Conservation (phyloP, 345 rosid genomes). For the Bruguiera gymnorhiza region DNA sequence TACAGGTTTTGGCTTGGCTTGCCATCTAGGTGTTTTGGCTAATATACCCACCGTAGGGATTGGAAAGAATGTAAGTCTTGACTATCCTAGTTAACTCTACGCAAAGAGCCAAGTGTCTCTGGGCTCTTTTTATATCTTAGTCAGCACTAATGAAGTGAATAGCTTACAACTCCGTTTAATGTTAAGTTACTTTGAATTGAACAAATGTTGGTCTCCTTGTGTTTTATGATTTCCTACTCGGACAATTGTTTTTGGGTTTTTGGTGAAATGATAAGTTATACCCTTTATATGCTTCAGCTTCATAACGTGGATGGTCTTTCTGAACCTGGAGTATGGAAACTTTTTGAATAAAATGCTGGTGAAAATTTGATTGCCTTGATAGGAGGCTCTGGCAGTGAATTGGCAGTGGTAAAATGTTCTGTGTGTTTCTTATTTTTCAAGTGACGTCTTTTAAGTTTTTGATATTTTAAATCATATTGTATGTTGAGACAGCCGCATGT, state of each 20-base stretch:
- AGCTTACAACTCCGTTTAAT: background rate
- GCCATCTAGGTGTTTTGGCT: conserved; percentile 82
- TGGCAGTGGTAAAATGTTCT: conserved; percentile 57
- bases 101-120: background rate
- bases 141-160: background rate
- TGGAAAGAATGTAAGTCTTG: conserved; percentile 65
- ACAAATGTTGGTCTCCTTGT: background rate
- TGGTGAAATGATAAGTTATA: conserved; percentile 14
- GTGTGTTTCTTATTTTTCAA: background rate
- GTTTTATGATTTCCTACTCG: background rate
- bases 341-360: conserved; percentile 41
- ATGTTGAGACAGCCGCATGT: too few relatives aligned
- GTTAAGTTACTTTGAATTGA: background rate
- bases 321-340: conserved; percentile 49
- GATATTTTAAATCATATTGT: too few relatives aligned
- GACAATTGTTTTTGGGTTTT: background rate
- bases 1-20: conserved; percentile 87
- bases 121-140: background rate
- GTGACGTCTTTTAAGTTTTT: background rate
- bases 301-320: conserved; percentile 87
- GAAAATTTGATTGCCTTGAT: conserved; percentile 46
- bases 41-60: conserved; percentile 75
- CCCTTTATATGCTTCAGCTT: conserved; percentile 45
- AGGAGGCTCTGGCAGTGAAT: too few relatives aligned
- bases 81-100: background rate